These are phyloP conservation scores for Panaeolus papilionaceus DNA, from an alignment of 768 basidiomycete species.

Conservation along the genomic window DNA sequence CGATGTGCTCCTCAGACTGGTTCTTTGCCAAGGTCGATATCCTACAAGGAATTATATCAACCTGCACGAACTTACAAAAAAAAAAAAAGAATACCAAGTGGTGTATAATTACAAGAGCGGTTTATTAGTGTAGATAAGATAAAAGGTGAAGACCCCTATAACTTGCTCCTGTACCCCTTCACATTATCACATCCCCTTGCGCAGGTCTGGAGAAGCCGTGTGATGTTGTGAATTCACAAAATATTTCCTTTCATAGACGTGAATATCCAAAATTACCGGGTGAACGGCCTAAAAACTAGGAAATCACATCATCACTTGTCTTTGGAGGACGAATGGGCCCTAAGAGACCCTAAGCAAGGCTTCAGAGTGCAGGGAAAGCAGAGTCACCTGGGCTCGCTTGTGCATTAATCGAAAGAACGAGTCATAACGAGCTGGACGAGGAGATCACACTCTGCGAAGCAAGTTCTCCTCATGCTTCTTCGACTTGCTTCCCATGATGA, in stretches of 20 bases:
- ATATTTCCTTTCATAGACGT: neutral
- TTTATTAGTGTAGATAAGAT: neutral
- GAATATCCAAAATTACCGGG: neutral
- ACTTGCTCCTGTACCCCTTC: neutral
- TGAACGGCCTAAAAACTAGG: neutral
- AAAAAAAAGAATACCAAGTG: conserved; percentile 3
- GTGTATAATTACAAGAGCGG: neutral
- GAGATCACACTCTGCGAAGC: neutral
- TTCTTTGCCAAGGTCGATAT: neutral
- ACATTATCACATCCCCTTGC: neutral
- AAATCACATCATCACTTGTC: conserved; percentile 8
- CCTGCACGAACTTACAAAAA: neutral
- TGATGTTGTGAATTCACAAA: conserved; percentile 3
- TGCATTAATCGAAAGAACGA: neutral
- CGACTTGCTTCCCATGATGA: no score
- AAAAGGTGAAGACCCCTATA: neutral
- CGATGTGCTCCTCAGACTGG: neutral
- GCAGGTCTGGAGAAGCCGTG: neutral
- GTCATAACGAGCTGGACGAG: neutral
- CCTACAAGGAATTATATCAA: neutral
- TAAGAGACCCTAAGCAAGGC: neutral
- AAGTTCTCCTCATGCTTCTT: no score
- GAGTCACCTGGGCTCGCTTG: neutral
- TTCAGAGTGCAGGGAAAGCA: neutral
- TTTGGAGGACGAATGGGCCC: neutral